Evolutionary conservation across 2,329 filamentous ascomycete species (phyloP).

Genomic region (Ophiobolus disseminans): DNA sequence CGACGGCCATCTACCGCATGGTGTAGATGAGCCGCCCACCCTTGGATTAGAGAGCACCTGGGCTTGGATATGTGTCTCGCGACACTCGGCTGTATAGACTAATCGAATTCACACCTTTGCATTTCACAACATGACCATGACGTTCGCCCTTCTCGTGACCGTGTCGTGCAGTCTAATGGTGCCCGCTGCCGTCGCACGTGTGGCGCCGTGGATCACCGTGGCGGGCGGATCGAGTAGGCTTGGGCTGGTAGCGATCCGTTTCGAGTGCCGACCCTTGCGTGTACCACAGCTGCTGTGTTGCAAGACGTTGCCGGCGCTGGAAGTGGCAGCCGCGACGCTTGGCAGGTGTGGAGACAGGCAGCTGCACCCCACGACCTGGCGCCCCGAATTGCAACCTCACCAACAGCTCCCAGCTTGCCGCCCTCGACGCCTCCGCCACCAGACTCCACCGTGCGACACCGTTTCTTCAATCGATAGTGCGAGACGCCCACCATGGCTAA

Average conservation of each 20-base stretch:
- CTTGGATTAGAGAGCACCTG: slow-evolving; percentile 42
- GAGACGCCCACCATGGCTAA: slow-evolving; percentile 49
- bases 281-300: slow-evolving; percentile 35
- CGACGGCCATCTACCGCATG: slow-evolving; percentile 39
- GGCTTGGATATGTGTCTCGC: slow-evolving; percentile 41
- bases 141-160: slow-evolving; percentile 14
- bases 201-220: slow-evolving; percentile 36
- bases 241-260: slow-evolving; percentile 32
- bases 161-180: slow-evolving; percentile 16
- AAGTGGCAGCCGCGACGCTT: slow-evolving; percentile 29
- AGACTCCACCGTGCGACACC: slow-evolving; percentile 6
- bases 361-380: slow-evolving; percentile 37
- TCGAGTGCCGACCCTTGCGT: slow-evolving; percentile 45
- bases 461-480: slow-evolving; percentile 10
- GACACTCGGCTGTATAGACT: slow-evolving; percentile 47
- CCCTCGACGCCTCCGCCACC: slow-evolving; percentile 20
- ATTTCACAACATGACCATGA: slow-evolving; percentile 7
- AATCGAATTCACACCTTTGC: slow-evolving; percentile 43
- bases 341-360: slow-evolving; percentile 34
- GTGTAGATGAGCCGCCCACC: slow-evolving; percentile 28
- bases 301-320: slow-evolving; percentile 30
- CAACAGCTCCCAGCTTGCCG: slow-evolving; percentile 23
- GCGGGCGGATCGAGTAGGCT: slow-evolving; percentile 26
- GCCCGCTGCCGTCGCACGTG: slow-evolving; percentile 28
- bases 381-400: slow-evolving; percentile 27